These are phyloP conservation scores for Colletotrichum gigasporum DNA, from an alignment of 2,329 filamentous ascomycete species.

Conservation along the genomic window DNA sequence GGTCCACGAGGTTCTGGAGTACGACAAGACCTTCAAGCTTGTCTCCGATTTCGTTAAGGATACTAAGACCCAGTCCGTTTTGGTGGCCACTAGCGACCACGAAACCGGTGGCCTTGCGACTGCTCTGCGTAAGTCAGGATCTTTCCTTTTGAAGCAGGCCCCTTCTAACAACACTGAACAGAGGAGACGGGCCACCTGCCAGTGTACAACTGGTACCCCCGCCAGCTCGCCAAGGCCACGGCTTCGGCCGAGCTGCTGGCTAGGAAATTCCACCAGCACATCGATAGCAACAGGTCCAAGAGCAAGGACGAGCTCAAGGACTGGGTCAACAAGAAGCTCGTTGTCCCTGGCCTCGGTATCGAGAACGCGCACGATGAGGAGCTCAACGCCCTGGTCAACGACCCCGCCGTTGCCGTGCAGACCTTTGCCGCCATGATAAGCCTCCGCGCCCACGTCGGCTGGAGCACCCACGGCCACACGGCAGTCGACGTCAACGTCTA, in stretches of 20 bases:
- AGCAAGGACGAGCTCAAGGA: conserved; percentile 55
- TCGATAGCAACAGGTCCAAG: conserved; percentile 51
- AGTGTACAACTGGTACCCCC: conserved; percentile 81
- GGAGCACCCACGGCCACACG: conserved; percentile 93
- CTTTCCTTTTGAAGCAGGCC: conserved; percentile 46
- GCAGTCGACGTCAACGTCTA: conserved; percentile 98
- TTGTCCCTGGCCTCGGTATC: conserved; percentile 80
- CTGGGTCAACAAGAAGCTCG: conserved; percentile 75
- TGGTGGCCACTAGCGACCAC: conserved; percentile 94
- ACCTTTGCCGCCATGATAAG: conserved; percentile 88
- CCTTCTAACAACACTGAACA: conserved; percentile 41
- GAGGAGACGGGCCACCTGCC: conserved; percentile 62
- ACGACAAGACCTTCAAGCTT: conserved; percentile 84
- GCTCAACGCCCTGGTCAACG: conserved; percentile 70
- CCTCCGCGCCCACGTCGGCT: conserved; percentile 87
- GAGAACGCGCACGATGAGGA: conserved; percentile 77
- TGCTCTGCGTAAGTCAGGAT: conserved; percentile 71
- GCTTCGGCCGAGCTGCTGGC: conserved; percentile 80
- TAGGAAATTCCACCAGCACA: conserved; percentile 67
- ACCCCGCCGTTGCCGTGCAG: conserved; percentile 62
- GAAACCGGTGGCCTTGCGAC: conserved; percentile 91
- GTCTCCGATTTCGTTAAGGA: conserved; percentile 87
- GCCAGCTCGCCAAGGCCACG: conserved; percentile 78
- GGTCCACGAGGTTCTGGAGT: conserved; percentile 93
- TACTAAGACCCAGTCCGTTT: conserved; percentile 77